Evolutionary conservation across 495 filamentous ascomycete genomes (phyloP), one percentile per base, ranked within the genome.

Genomic region (Aspergillus carlsbadensis): DNA sequence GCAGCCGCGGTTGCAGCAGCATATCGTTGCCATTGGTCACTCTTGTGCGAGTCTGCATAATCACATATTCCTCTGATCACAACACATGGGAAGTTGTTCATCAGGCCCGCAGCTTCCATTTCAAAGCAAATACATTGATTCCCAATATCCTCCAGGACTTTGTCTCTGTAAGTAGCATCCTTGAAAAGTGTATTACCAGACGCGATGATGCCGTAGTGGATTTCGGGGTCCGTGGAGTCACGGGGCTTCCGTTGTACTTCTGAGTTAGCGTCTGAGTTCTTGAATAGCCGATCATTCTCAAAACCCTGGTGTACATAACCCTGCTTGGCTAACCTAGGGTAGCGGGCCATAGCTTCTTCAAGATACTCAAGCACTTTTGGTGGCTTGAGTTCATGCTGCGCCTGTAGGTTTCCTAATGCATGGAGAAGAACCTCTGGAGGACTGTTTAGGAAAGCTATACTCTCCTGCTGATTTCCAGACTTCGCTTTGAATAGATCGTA

Each of bases 401-500:
- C 64, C 41, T 64, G 33, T 20, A 66, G 53, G 24, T 40, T 63
- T 22, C 31, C 40, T 6, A 70, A 20, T 13, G 70, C 68, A 15
- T 44, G 60, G n/a, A 55, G 47, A 14, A 68, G 48, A 8, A 64
- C 2, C 14, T 35, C 49, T 13, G 63, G 65, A 14, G 67, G 69
- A 13, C 36, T 40, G 18, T 67, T 59, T 1, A 66, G 58, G 34
- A 29, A 54, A 10, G 52, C 56, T 26, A 39, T 55, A 8, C n/a
- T 22, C 24, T 52, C 20, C 11, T 22, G 31, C 47, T 49, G 5
- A 21, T 7, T 21, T 14, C 15, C 18, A 37, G 48, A 57, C 11
- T 54, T 40, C 0, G 56, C 53, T 33, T 71, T 74, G 14, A 68
- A 71, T 21, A 71, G 56, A 39, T 67, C 59, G 47, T 60, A 61